Evolutionary conservation across 352 stramenopile species (phyloP).

Genomic region (Globisporangium orthogonon): DNA sequence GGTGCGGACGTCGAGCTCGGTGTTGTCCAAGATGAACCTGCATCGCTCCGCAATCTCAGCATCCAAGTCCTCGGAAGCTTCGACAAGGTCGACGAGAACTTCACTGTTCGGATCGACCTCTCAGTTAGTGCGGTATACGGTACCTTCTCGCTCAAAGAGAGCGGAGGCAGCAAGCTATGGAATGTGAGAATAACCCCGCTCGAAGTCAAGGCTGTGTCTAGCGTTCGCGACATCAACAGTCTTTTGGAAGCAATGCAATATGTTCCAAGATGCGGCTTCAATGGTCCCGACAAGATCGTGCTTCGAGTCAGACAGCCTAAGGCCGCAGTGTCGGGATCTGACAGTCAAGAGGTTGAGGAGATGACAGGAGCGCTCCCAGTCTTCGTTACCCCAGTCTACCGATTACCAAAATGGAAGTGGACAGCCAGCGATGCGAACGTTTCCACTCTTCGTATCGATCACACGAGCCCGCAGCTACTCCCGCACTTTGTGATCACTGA

Average conservation of each 20-base stretch:
- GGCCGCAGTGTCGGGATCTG: not conserved
- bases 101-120: constrained; percentile 1
- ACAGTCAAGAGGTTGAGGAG: constrained; percentile 1
- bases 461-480: not conserved
- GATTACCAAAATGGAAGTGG: constrained; percentile 22
- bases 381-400: constrained; percentile 25
- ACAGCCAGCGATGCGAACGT: constrained; percentile 7
- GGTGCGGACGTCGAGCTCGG: constrained; percentile 2
- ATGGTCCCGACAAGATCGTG: constrained; percentile 31
- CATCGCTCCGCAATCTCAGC: constrained; percentile 6
- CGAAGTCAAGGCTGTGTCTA: constrained; percentile 2
- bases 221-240: constrained; percentile 3
- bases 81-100: not conserved
- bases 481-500: constrained; percentile 11
- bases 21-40: not conserved
- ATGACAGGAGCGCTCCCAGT: constrained; percentile 20
- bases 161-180: not conserved
- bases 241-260: constrained; percentile 22
- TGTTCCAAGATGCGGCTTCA: constrained; percentile 22
- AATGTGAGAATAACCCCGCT: constrained; percentile 1
- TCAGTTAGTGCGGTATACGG: constrained; percentile 9
- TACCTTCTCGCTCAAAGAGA: constrained; percentile 1
- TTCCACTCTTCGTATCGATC: constrained; percentile 6
- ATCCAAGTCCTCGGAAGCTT: not conserved
- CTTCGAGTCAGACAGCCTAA: constrained; percentile 16